Conservation (phyloP, 352 stramenopile species). For the Globisporangium lucens region DNA sequence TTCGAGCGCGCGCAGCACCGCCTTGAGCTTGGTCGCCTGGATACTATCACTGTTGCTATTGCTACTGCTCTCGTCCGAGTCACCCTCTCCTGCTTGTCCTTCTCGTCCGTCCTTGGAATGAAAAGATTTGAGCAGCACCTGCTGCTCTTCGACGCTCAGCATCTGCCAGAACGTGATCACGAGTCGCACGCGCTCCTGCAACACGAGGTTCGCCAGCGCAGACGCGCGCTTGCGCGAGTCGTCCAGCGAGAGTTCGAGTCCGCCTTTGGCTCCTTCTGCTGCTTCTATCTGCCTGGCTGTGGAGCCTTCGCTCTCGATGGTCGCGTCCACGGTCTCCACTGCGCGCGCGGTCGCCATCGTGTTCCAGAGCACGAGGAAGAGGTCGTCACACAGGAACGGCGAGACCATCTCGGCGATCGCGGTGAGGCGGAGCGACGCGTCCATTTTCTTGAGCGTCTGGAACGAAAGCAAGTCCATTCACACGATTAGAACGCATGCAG, state of each 20-base stretch:
- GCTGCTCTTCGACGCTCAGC: slow-evolving; percentile 52
- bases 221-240: slow-evolving; percentile 37
- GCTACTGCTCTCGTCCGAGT: background rate
- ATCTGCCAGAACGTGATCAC: slow-evolving; percentile 47
- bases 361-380: slow-evolving; percentile 67
- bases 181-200: slow-evolving; percentile 62
- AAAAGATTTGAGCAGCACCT: slow-evolving; percentile 32
- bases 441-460: slow-evolving; percentile 32
- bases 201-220: slow-evolving; percentile 40
- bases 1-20: slow-evolving; percentile 47
- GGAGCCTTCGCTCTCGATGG: background rate
- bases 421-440: slow-evolving; percentile 24
- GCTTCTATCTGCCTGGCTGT: background rate
- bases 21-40: slow-evolving; percentile 27
- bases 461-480: background rate
- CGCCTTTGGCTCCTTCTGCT: background rate
- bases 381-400: slow-evolving; percentile 50
- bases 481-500: background rate
- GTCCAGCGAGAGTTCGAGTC: slow-evolving; percentile 15
- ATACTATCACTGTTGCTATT: background rate
- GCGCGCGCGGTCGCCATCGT: slow-evolving; percentile 36
- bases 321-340: slow-evolving; percentile 17
- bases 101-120: slow-evolving; percentile 7
- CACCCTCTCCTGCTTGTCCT: background rate
- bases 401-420: slow-evolving; percentile 41